phyloP scores from a whole-genome alignment of 2,329 filamentous ascomycete genomes.

The Aaosphaeria pasadenensis region DNA sequence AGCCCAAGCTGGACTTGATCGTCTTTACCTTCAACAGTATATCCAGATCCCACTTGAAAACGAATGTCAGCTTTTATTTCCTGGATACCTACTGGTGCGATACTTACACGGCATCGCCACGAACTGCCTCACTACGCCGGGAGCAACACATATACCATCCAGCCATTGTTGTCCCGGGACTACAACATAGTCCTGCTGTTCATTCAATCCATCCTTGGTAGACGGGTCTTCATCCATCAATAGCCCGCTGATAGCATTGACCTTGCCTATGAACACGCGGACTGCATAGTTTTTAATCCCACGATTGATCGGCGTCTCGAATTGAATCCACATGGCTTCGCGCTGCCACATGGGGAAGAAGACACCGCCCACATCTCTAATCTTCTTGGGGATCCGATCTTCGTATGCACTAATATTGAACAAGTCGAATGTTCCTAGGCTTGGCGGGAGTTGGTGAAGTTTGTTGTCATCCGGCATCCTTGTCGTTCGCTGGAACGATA shows the following conservation, averaged over 20 bases:
- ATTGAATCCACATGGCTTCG: slow-evolving; percentile 44
- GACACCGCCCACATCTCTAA: slow-evolving; percentile 41
- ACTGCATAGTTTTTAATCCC: slow-evolving; percentile 27
- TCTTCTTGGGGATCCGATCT: slow-evolving; percentile 28
- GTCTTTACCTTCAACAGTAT: slow-evolving; percentile 38
- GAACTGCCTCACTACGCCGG: slow-evolving; percentile 46
- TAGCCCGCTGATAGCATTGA: slow-evolving; percentile 35
- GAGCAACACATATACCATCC: slow-evolving; percentile 38
- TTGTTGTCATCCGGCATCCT: slow-evolving; percentile 7
- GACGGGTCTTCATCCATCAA: neutral
- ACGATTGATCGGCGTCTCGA: slow-evolving; percentile 9
- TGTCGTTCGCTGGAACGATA: slow-evolving; percentile 4
- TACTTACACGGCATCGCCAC: slow-evolving; percentile 42
- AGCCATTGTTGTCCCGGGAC: slow-evolving; percentile 41
- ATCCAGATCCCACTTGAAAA: slow-evolving; percentile 29
- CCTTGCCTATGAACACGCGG: slow-evolving; percentile 37
- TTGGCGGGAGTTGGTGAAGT: slow-evolving; percentile 2
- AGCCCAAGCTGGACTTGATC: too few species aligned
- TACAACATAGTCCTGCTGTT: slow-evolving; percentile 44
- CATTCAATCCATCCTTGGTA: neutral
- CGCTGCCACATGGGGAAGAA: slow-evolving; percentile 46
- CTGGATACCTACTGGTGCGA: neutral
- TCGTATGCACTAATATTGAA: slow-evolving; percentile 13
- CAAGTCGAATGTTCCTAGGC: slow-evolving; percentile 2
- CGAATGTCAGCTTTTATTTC: neutral